A percentile compares a stretch with the other conserved stretches of the same genome.
These are phyloP conservation scores for Komagataella ulmi DNA, from an alignment of 805 yeast genomes.

Conservation along the genomic window DNA sequence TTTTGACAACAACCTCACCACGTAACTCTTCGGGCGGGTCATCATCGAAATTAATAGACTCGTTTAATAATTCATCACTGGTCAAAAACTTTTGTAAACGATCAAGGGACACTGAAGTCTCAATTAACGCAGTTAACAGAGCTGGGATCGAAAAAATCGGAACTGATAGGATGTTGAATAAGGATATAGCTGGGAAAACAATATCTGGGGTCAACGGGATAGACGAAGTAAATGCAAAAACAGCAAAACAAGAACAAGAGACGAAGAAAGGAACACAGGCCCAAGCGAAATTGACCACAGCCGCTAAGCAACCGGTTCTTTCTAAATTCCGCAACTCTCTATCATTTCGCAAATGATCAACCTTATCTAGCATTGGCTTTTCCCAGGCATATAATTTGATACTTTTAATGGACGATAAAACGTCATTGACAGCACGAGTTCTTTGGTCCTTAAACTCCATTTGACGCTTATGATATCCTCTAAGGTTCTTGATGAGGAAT, in stretches of 20 bases:
- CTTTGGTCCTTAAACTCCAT: constrained; percentile 53
- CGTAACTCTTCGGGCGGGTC: constrained; percentile 10
- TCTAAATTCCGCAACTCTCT: constrained; percentile 39
- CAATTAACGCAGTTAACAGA: constrained; percentile 41
- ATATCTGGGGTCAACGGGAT: constrained; percentile 51
- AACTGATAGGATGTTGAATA: constrained; percentile 42
- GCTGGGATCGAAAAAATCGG: constrained; percentile 50
- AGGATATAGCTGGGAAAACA: constrained; percentile 54
- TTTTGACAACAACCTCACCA: constrained; percentile 25
- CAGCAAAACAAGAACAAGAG: constrained; percentile 44
- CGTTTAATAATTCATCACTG: constrained; percentile 19
- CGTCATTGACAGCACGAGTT: constrained; percentile 44
- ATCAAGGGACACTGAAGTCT: constrained; percentile 42
- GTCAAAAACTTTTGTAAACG: constrained; percentile 37
- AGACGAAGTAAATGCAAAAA: constrained; percentile 30
- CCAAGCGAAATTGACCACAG: constrained; percentile 43
- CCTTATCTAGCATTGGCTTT: constrained; percentile 40
- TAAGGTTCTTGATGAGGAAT: constrained; percentile 27
- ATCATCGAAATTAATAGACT: constrained; percentile 25
- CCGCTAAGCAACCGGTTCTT: constrained; percentile 33
- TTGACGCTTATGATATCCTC: constrained; percentile 34
- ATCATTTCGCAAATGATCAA: constrained; percentile 41
- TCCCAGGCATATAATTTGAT: constrained; percentile 66
- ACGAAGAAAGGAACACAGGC: constrained; percentile 52
- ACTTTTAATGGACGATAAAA: constrained; percentile 45